A percentile compares a stretch with the other conserved stretches of the same genome.
Conservation (phyloP, 768 basidiomycete species). For the Xerocomus potaroensis region DNA sequence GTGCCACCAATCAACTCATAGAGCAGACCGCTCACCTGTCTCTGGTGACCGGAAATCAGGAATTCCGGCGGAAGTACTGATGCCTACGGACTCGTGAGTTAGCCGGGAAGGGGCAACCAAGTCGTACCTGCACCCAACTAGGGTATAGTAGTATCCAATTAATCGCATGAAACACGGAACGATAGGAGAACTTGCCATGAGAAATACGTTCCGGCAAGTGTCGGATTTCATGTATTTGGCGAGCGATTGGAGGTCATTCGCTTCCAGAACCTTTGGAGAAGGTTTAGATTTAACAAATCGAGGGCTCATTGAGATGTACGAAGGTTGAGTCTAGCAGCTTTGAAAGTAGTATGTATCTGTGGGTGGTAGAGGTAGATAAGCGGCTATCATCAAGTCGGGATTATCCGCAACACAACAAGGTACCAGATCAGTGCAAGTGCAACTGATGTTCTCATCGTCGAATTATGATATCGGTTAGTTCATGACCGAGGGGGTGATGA, state of each 20-base stretch:
- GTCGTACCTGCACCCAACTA: slow-evolving; percentile 69
- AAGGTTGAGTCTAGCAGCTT: background rate
- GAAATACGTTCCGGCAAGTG: slow-evolving; percentile 60
- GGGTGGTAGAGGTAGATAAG: no score
- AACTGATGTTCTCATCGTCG: no score
- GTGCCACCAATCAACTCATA: background rate
- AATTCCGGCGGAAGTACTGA: slow-evolving; percentile 78
- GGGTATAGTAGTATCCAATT: background rate
- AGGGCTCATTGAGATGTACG: slow-evolving; percentile 12
- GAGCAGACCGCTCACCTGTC: slow-evolving; percentile 52
- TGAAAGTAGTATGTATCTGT: no score
- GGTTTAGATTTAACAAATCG: slow-evolving; percentile 1
- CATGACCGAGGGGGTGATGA: no score
- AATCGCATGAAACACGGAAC: slow-evolving; percentile 3
- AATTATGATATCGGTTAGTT: no score
- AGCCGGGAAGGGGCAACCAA: background rate
- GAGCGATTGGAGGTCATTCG: slow-evolving; percentile 40
- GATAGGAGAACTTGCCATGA: slow-evolving; percentile 52
- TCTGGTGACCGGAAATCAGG: slow-evolving; percentile 88
- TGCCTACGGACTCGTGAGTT: slow-evolving; percentile 38
- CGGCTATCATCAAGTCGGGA: no score
- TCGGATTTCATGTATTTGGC: slow-evolving; percentile 68
- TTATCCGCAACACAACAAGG: no score
- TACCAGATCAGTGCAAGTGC: no score
- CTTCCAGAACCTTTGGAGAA: slow-evolving; percentile 26